Evolutionary conservation across 2,329 filamentous ascomycete species (phyloP).

Genomic region (Lecanoromycetidae sp.): DNA sequence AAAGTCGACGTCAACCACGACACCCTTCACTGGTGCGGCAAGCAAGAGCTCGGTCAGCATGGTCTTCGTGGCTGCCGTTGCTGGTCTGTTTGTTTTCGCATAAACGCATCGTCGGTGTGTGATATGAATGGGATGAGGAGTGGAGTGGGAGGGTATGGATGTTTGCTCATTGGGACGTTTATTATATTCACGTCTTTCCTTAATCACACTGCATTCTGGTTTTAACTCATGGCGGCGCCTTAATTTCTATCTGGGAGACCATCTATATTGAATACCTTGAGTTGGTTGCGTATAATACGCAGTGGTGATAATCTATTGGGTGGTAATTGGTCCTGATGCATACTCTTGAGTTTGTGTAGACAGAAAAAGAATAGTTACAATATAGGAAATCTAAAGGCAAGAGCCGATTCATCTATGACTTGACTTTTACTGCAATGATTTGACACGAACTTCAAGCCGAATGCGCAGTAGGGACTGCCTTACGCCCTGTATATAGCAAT

Average conservation of each 20-base stretch:
- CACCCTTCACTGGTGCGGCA: constrained; percentile 15
- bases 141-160: background rate
- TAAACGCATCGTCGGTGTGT: constrained; percentile 2
- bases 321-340: background rate
- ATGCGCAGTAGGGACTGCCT: too few relatives aligned
- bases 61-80: constrained; percentile 8
- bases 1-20: background rate
- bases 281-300: background rate
- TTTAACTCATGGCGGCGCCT: background rate
- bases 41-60: constrained; percentile 1
- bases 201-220: constrained; percentile 3
- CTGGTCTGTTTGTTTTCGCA: constrained; percentile 7
- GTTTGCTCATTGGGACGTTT: too few relatives aligned
- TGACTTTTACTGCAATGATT: too few relatives aligned
- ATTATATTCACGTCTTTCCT: constrained; percentile 11
- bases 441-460: too few relatives aligned
- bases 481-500: too few relatives aligned
- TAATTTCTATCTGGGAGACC: background rate
- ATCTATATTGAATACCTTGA: too few relatives aligned
- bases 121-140: background rate
- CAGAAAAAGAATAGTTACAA: background rate
- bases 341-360: background rate
- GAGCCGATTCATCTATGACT: background rate
- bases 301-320: background rate
- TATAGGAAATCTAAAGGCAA: background rate